Evolutionary conservation across 805 yeast species (phyloP).

Genomic region (Yamadazyma ubonensis): DNA sequence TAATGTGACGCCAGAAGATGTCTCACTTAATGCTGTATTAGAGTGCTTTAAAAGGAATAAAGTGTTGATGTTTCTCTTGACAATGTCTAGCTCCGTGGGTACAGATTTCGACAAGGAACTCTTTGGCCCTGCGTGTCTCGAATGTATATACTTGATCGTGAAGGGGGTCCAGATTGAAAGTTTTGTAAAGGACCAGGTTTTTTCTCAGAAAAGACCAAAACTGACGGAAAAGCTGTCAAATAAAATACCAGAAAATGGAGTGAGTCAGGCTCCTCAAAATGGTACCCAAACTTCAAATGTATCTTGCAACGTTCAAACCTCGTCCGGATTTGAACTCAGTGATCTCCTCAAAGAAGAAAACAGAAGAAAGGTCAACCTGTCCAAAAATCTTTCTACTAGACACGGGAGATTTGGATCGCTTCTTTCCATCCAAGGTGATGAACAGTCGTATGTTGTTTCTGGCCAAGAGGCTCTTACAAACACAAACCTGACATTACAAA

Average conservation of each 20-base stretch:
- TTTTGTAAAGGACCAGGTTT: too few species aligned
- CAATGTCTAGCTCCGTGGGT: conserved; percentile 65
- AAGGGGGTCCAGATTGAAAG: conserved; percentile 54
- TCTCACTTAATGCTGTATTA: conserved; percentile 60
- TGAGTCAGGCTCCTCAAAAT: neutral
- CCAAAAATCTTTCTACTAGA: conserved; percentile 59
- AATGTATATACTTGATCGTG: conserved; percentile 62
- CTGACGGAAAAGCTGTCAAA: neutral
- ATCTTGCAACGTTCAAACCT: neutral
- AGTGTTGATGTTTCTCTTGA: conserved; percentile 70
- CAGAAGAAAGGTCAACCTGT: conserved; percentile 47
- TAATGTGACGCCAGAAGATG: conserved; percentile 62
- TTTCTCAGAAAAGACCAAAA: too few species aligned
- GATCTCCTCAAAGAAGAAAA: conserved; percentile 62
- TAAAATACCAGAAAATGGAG: neutral
- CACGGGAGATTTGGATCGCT: conserved; percentile 92
- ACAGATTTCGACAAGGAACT: conserved; percentile 59
- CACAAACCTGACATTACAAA: conserved; percentile 53
- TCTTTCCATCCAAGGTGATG: conserved; percentile 64
- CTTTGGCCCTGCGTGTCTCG: conserved; percentile 64
- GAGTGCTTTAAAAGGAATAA: conserved; percentile 62
- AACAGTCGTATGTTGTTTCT: conserved; percentile 57
- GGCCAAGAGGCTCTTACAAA: conserved; percentile 66
- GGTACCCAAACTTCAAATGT: neutral
- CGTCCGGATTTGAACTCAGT: conserved; percentile 42